A percentile compares a stretch with the other conserved stretches of the same genome.
These are phyloP conservation scores for Ophiostoma piceae DNA, from an alignment of 2,329 filamentous ascomycete genomes.

Conservation along the genomic window DNA sequence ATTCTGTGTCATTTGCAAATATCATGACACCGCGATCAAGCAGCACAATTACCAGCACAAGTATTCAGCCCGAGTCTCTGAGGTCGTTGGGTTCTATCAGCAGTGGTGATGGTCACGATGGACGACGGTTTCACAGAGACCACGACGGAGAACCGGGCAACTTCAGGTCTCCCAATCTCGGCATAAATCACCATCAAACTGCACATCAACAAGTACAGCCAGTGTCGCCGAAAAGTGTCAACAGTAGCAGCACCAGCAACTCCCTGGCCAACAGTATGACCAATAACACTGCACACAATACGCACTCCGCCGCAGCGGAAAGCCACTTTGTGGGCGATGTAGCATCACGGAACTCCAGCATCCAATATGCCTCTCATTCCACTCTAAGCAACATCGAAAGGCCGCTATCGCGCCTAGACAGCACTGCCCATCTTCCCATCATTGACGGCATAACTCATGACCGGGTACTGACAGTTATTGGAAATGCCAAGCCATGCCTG, in stretches of 20 bases:
- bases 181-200: not conserved
- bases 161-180: not conserved
- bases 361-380: not conserved
- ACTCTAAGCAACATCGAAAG: constrained; percentile 15
- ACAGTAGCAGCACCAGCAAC: constrained; percentile 5
- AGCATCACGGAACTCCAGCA: not conserved
- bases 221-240: not conserved
- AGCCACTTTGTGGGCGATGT: not conserved
- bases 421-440: constrained; percentile 9
- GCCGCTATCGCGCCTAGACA: constrained; percentile 21
- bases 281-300: not conserved
- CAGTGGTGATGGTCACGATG: constrained; percentile 7
- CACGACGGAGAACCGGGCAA: not conserved
- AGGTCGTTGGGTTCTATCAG: not conserved
- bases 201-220: not conserved
- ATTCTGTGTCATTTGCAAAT: not conserved
- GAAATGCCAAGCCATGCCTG: not conserved
- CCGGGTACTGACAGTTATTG: constrained; percentile 8
- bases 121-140: not conserved
- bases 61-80: not conserved
- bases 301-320: not conserved
- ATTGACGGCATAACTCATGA: constrained; percentile 15
- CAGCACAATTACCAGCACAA: constrained; percentile 10
- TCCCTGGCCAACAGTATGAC: not conserved
- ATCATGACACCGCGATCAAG: constrained; percentile 4